Base-by-base conservation (phyloP, 345 rosid genomes). In the Leavenworthia alabamica region DNA sequence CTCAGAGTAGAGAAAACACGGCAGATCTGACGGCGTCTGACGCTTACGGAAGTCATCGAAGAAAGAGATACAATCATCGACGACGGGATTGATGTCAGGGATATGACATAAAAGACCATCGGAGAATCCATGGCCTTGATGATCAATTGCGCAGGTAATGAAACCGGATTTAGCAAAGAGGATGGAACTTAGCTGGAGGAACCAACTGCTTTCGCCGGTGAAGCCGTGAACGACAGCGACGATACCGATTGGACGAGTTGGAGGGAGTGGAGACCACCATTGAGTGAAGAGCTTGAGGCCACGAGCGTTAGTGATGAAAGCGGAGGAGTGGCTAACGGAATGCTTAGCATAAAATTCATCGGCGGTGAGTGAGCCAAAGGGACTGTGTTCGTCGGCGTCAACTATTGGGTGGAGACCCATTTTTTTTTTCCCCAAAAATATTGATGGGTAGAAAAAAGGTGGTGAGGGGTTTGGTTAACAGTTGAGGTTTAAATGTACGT, bases 121-220 rank as follows among this genome's bases (percentile, higher is more conserved):
- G 37, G 97, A 93, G 82, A 80, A 81, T 42, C 99, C 99, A 70
- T 93, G 99, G 49, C 97, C 99, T 54, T 93, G 97, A 76, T 90
- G 99, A 67, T 90, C 99, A 59, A 93, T 82, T 0, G 96, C 96
- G 52, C 96, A 90, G 7, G 85, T 78, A 54, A 75, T 79, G 70
- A 80, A 90, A 6, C 99, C 97, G 3, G 82, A 78, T 62, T 84
- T 49, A 33, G 99, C 97, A 42, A 93, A 87, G 72, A 85, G 80
- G 12, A 90, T 70, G 4, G 99, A 66, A 0, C 96, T 87, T 6
- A 83, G 85, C 70, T 82, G 92, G 31, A 87, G 4, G 20, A 83
- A 32, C 96, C 99, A 89, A 71, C 90, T 86, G 46, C 90, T 60
- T 73, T 89, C 99, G 20, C 95, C 92, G 52, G 97, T 87, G 87